These are phyloP conservation scores for Allium sativum DNA, from an alignment of 106 monocot genomes.

Conservation along the genomic window DNA sequence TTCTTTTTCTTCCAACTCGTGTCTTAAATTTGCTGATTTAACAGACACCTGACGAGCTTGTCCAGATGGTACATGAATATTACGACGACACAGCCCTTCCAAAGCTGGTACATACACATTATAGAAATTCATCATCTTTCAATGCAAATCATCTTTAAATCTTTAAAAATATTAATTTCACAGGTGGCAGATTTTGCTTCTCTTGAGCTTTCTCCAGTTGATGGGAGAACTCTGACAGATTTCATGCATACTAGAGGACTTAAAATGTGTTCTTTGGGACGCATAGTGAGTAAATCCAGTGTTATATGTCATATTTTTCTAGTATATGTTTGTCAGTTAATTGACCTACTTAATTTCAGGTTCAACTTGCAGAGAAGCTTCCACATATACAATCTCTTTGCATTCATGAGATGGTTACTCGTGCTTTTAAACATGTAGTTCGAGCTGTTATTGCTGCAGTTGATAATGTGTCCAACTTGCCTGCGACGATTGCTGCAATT, in stretches of 20 bases:
- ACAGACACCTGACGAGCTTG: slow-evolving; percentile 61
- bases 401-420: slow-evolving; percentile 88
- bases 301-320: background rate
- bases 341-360: slow-evolving; percentile 23
- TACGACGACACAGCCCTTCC: slow-evolving; percentile 83
- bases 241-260: slow-evolving; percentile 94
- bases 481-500: slow-evolving; percentile 50
- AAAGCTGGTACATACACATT: slow-evolving; percentile 52
- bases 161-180: background rate
- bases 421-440: slow-evolving; percentile 71
- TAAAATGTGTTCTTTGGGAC: slow-evolving; percentile 75
- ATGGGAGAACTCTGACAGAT: slow-evolving; percentile 82
- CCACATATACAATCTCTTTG: slow-evolving; percentile 85
- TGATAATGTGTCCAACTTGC: slow-evolving; percentile 34
- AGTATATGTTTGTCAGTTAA: background rate
- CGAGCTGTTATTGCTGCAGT: slow-evolving; percentile 62
- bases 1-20: too few species aligned
- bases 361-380: slow-evolving; percentile 70
- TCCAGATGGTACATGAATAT: slow-evolving; percentile 56
- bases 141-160: background rate
- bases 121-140: background rate
- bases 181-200: slow-evolving; percentile 96
- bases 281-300: slow-evolving; percentile 47
- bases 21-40: background rate
- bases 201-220: slow-evolving; percentile 91